Conservation (phyloP, 2,329 filamentous ascomycete genomes). For the Verticillium alfalfae region DNA sequence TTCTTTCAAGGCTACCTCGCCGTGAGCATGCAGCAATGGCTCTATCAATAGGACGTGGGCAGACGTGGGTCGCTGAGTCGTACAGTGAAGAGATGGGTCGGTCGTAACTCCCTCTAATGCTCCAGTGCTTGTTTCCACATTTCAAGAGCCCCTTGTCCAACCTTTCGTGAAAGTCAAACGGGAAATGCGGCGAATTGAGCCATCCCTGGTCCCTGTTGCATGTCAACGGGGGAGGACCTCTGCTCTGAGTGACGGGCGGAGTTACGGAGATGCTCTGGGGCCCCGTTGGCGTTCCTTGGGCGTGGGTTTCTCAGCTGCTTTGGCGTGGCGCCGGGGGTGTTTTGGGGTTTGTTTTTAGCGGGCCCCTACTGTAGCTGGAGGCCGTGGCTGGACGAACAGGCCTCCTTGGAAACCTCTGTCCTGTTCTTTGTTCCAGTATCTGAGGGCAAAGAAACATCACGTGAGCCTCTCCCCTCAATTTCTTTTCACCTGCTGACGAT, state of each 20-base stretch:
- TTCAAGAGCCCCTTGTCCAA: too few species aligned
- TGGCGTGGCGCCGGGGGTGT: background rate
- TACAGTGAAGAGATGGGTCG: too few species aligned
- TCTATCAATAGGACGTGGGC: too few species aligned
- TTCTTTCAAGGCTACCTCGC: background rate
- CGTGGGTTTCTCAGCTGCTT: background rate
- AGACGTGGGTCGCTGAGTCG: too few species aligned
- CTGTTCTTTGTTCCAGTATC: background rate
- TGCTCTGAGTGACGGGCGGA: background rate
- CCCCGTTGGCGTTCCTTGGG: background rate
- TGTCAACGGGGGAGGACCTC: background rate
- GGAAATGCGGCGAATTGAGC: too few species aligned
- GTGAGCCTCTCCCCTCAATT: too few species aligned
- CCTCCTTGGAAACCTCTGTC: background rate
- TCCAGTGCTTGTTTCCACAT: background rate
- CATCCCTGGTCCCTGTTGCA: background rate
- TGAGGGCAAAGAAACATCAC: too few species aligned
- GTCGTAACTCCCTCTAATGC: background rate
- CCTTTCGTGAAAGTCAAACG: too few species aligned
- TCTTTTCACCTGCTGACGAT: too few species aligned
- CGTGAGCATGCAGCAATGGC: background rate
- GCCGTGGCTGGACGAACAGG: background rate
- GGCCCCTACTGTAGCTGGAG: background rate
- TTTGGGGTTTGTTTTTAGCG: background rate
- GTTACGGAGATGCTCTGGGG: background rate